Conservation (phyloP, 805 yeast genomes). For the Saturnispora hagleri region DNA sequence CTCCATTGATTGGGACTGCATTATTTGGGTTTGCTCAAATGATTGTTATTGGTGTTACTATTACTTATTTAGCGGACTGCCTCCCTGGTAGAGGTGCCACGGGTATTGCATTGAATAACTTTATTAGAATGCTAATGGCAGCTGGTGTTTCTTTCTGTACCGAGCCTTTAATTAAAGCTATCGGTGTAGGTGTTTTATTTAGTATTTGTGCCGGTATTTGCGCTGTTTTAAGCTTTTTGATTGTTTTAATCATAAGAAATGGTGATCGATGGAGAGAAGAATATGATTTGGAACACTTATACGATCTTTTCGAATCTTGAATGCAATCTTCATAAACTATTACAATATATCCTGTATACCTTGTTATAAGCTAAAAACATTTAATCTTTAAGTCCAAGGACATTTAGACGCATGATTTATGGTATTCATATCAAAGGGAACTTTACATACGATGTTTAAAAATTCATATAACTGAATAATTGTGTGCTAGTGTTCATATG, state of each 20-base stretch:
- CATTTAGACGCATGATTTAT: too few relatives aligned
- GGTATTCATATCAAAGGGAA: too few relatives aligned
- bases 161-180: constrained; percentile 57
- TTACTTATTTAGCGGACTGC: constrained; percentile 74
- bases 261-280: constrained; percentile 59
- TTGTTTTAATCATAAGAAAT: constrained; percentile 40
- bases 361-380: background rate
- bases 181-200: constrained; percentile 65
- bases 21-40: constrained; percentile 74
- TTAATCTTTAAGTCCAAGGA: too few relatives aligned
- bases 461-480: too few relatives aligned
- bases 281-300: constrained; percentile 48
- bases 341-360: too few relatives aligned
- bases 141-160: constrained; percentile 68
- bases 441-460: too few relatives aligned
- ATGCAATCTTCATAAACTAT: background rate
- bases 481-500: too few relatives aligned
- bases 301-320: constrained; percentile 36
- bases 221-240: constrained; percentile 31
- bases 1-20: constrained; percentile 75
- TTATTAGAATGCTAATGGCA: constrained; percentile 64
- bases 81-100: constrained; percentile 86
- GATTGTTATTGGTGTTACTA: constrained; percentile 74
- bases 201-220: constrained; percentile 57
- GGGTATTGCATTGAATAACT: constrained; percentile 76